A percentile compares a stretch with the other conserved stretches of the same genome.
Conservation (phyloP, 2,329 filamentous ascomycete species). For the Colletotrichum shisoi region DNA sequence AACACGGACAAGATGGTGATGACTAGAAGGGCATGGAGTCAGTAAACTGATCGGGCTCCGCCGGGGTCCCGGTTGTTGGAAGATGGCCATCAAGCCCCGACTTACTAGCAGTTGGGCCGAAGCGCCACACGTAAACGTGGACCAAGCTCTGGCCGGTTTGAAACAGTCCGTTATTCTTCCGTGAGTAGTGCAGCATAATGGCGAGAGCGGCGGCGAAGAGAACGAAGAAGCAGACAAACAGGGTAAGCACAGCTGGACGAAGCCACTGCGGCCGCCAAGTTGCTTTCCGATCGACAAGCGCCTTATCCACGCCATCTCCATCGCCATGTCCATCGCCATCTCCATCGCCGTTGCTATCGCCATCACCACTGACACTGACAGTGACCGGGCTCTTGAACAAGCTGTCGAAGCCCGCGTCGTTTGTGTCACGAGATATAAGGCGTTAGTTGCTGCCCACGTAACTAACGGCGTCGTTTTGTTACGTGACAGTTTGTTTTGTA, state of each 20-base stretch:
- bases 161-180: constrained; percentile 8
- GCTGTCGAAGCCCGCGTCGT: not conserved
- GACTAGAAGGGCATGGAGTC: not conserved
- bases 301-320: no score
- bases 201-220: not conserved
- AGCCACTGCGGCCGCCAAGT: constrained; percentile 28
- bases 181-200: constrained; percentile 16
- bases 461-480: no score
- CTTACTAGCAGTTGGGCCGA: constrained; percentile 26
- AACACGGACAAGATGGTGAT: constrained; percentile 6
- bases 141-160: constrained; percentile 4
- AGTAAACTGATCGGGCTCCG: not conserved
- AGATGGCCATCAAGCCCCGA: no score
- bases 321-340: not conserved
- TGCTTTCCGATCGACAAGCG: not conserved
- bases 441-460: no score
- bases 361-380: not conserved
- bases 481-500: not conserved
- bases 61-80: no score
- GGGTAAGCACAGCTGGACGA: constrained; percentile 1
- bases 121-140: constrained; percentile 22
- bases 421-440: no score
- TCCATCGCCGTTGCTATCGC: not conserved
- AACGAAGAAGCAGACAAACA: constrained; percentile 18
- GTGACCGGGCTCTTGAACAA: not conserved